Base-by-base conservation (phyloP, 306 rosid genomes). In the Geum urbanum region DNA sequence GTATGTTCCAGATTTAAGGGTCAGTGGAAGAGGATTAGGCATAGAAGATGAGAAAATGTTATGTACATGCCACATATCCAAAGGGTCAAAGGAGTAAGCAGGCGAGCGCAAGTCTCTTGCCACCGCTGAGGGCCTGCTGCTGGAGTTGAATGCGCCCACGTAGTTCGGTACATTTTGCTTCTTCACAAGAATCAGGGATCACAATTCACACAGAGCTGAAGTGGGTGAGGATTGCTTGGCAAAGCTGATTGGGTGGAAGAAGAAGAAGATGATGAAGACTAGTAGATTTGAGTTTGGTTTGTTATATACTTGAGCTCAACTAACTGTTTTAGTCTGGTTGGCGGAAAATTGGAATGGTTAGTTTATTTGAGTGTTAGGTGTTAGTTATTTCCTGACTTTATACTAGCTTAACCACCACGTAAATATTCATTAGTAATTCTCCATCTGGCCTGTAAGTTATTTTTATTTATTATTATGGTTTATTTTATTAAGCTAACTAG, bases 1-100 rank as follows among this genome's bases (percentile, higher is more conserved):
- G 22, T 46, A 52, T 63, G 81, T 41, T 52, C 83, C 15, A 87
- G 87, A 78, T 61, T 51, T 27, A 70, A 55, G 52, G 66, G 67
- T 54, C 3, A 57, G 20, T 4, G 6, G 14, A 24, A 76, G 35
- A 18, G 58, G 66, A 56, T 57, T 20, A 3, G 16, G 9, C 5
- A 70, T 14, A 69, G 24, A 72, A 66, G 70, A 82, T 75, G 82
- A 72, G 80, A 86, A 78, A 79, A 74, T 78, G 5, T 14, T 16
- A 15, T 69, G 22, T 70, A 84, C 97, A 84, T 88, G 95, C 97
- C 97, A 80, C 86, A 86, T 47, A 86, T 76, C 88, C 91, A 91
- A 79, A 88, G 66, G 41, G 90, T 70, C 9, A 86, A 61, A 20
- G 85, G 78, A 72, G 78, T 63, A 9, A 85, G 60, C 15, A 88